phyloP scores from a whole-genome alignment of 768 basidiomycete genomes.

The Rhodotorula paludigena region DNA sequence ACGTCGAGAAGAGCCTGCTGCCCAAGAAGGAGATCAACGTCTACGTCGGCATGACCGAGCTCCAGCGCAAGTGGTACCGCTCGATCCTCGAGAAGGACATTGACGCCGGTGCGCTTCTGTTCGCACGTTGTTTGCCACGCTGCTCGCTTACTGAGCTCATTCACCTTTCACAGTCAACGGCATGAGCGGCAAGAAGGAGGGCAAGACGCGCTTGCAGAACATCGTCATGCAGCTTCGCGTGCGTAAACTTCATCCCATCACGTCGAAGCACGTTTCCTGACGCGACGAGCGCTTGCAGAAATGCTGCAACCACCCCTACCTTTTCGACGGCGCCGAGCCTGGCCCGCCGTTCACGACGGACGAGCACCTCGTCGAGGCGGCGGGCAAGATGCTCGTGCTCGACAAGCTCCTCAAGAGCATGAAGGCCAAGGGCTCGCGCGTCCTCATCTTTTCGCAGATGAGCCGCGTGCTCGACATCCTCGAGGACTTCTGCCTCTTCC shows the following conservation, averaged over 20 bases:
- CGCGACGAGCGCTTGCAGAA: slow-evolving; percentile 45
- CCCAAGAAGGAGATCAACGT: slow-evolving; percentile 99
- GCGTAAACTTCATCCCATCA: slow-evolving; percentile 72
- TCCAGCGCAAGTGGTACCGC: slow-evolving; percentile 98
- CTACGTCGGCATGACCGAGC: slow-evolving; percentile 90
- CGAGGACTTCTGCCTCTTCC: slow-evolving; percentile 93
- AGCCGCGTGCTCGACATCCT: slow-evolving; percentile 96
- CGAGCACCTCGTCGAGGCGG: slow-evolving; percentile 88
- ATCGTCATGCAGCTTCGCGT: slow-evolving; percentile 95
- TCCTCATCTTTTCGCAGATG: slow-evolving; percentile 98
- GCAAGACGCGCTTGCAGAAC: slow-evolving; percentile 94
- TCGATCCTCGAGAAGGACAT: slow-evolving; percentile 96
- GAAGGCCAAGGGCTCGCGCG: slow-evolving; percentile 88
- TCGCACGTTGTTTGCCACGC: too few species aligned
- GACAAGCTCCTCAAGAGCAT: slow-evolving; percentile 83
- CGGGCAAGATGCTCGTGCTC: slow-evolving; percentile 94
- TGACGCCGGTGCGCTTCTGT: too few species aligned
- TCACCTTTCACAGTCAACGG: too few species aligned
- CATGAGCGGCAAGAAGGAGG: slow-evolving; percentile 94
- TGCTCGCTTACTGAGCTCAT: too few species aligned
- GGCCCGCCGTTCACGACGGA: slow-evolving; percentile 98
- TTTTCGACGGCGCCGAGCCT: slow-evolving; percentile 95
- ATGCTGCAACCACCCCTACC: slow-evolving; percentile 73
- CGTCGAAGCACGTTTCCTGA: neutral
- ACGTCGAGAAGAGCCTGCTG: slow-evolving; percentile 91